These are phyloP conservation scores for Ophiostoma novo-ulmi DNA, from an alignment of 2,329 filamentous ascomycete genomes.

Conservation along the genomic window DNA sequence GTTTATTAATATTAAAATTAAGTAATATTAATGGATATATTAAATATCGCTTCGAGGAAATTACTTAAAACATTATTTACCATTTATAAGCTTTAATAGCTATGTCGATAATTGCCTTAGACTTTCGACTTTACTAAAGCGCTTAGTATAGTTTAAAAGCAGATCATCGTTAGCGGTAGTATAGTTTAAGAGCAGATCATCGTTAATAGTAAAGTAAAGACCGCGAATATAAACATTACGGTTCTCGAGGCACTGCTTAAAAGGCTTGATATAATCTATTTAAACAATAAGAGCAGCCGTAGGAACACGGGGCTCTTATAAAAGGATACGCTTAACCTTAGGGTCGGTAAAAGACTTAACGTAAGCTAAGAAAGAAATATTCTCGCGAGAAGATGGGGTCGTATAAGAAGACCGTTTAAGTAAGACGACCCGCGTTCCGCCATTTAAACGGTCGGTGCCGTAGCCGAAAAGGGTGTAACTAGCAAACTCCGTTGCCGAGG, in stretches of 20 bases:
- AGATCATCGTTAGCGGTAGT: too few species aligned
- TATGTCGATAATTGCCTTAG: constrained; percentile 97
- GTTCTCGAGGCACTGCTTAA: constrained; percentile 92
- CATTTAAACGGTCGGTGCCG: constrained; percentile 46
- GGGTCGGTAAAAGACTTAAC: constrained; percentile 45
- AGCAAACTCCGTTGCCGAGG: constrained; percentile 56
- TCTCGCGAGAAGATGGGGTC: constrained; percentile 60
- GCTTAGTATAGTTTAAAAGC: constrained; percentile 58
- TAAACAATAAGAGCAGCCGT: constrained; percentile 84
- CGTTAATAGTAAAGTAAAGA: constrained; percentile 88
- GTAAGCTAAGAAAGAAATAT: constrained; percentile 35
- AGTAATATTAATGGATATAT: too few species aligned
- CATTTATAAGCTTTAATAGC: constrained; percentile 93
- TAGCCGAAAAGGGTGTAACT: constrained; percentile 59
- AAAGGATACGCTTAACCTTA: constrained; percentile 59
- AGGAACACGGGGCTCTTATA: constrained; percentile 77
- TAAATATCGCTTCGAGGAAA: too few species aligned
- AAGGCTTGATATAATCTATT: constrained; percentile 79
- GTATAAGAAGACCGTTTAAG: constrained; percentile 60
- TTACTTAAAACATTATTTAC: constrained; percentile 45
- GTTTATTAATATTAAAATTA: constrained; percentile 43
- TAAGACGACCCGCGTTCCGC: constrained; percentile 50
- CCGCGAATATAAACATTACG: constrained; percentile 97
- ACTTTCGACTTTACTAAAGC: constrained; percentile 91
- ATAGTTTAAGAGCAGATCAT: constrained; percentile 70